Conservation (phyloP, 306 rosid species). For the Pyrus bretschneideri region DNA sequence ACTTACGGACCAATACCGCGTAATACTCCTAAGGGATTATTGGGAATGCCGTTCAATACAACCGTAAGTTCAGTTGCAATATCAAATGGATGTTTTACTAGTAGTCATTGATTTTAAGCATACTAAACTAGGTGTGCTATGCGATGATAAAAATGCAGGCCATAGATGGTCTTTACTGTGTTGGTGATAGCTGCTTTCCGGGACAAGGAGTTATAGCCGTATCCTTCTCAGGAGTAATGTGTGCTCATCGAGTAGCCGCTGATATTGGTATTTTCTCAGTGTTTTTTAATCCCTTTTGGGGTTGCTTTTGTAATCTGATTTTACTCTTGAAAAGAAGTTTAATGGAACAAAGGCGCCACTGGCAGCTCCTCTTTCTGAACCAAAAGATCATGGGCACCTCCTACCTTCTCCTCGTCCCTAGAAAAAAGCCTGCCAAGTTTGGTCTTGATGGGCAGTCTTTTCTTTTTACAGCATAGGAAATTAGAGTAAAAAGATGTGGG, state of each 20-base stretch:
- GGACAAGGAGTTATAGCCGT: conserved; percentile 99
- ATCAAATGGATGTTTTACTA: conserved; percentile 8
- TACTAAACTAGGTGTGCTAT: conserved; percentile 8
- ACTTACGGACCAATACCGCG: conserved; percentile 98
- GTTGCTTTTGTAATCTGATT: not conserved
- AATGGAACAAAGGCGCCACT: not conserved
- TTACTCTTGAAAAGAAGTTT: not conserved
- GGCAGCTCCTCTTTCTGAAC: not conserved
- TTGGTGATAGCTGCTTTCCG: conserved; percentile 98
- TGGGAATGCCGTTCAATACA: conserved; percentile 98
- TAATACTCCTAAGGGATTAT: conserved; percentile 65
- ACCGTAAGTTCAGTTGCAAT: conserved; percentile 51
- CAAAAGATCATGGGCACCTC: not conserved
- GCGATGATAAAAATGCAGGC: conserved; percentile 46
- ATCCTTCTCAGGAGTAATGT: conserved; percentile 94
- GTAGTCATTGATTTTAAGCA: conserved; percentile 6
- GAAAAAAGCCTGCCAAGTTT: not conserved
- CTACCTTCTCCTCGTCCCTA: not conserved
- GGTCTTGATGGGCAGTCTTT: not conserved
- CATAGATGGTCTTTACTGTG: conserved; percentile 85
- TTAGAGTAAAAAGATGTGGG: not conserved
- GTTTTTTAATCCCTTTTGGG: not conserved
- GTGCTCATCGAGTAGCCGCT: conserved; percentile 95
- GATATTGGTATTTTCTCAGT: conserved; percentile 56
- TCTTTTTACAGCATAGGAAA: not conserved